These are phyloP conservation scores for Calendula officinalis DNA, from an alignment of 129 eudicot species.

Conservation along the genomic window DNA sequence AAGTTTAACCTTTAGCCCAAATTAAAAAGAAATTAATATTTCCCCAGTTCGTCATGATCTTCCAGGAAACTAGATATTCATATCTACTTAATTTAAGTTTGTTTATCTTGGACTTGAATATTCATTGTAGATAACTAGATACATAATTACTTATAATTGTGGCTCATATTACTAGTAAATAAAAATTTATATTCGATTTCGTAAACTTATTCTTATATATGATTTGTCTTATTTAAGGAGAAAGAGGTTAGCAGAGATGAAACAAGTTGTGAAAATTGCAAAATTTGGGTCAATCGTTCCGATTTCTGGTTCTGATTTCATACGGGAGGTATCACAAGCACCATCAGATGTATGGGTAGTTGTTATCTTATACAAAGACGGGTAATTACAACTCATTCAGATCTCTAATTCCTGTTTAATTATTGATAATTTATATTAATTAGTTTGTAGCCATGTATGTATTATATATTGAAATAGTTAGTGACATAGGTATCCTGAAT, in stretches of 20 bases:
- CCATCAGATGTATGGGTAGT: constrained; percentile 92
- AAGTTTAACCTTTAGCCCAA: too few relatives aligned
- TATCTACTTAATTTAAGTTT: too few relatives aligned
- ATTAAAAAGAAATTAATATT: too few relatives aligned
- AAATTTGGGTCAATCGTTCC: constrained; percentile 81
- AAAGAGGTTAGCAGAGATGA: constrained; percentile 90
- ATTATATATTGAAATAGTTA: not conserved
- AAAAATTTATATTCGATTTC: not conserved
- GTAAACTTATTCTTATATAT: not conserved
- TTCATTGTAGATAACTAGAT: not conserved
- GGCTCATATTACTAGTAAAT: too few relatives aligned
- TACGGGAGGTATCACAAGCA: constrained; percentile 96
- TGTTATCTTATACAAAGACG: constrained; percentile 78
- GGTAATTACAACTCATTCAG: constrained; percentile 39
- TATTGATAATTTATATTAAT: constrained; percentile 5
- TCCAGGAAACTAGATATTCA: too few relatives aligned
- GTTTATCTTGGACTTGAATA: not conserved
- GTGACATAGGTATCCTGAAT: constrained; percentile 59
- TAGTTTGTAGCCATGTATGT: not conserved
- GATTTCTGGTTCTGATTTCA: constrained; percentile 95
- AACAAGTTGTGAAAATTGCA: constrained; percentile 66
- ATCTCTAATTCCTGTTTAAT: not conserved
- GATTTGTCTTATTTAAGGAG: constrained; percentile 44
- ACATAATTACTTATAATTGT: too few relatives aligned
- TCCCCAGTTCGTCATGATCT: too few relatives aligned